Evolutionary conservation across 176 grass and related monocot species (phyloP).

Genomic region (Rhynchospora pubera): DNA sequence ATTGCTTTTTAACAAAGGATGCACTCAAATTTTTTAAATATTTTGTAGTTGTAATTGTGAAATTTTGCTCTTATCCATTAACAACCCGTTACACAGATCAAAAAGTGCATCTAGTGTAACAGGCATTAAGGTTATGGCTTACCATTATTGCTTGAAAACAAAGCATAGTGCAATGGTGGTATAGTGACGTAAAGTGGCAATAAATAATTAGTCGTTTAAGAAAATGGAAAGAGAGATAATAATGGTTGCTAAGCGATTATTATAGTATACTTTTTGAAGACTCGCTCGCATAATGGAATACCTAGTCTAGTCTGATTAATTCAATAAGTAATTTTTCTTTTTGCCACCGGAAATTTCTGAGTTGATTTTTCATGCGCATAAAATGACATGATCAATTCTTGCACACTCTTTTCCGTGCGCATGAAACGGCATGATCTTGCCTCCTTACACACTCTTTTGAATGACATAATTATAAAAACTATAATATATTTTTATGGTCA

Average conservation of each 20-base stretch:
- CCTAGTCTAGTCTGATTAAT: not conserved
- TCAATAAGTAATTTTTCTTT: not conserved
- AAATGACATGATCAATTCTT: not conserved
- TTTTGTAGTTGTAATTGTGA: not conserved
- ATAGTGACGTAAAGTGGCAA: constrained; percentile 23
- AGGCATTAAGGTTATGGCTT: constrained; percentile 1
- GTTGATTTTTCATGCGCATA: not conserved
- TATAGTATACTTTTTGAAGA: not conserved
- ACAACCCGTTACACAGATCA: not conserved
- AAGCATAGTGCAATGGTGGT: constrained; percentile 18
- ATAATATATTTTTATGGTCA: not conserved
- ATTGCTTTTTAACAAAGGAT: not conserved
- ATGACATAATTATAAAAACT: not conserved
- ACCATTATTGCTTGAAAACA: constrained; percentile 19
- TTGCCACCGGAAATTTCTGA: not conserved
- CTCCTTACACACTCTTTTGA: not conserved
- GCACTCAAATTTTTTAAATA: not conserved
- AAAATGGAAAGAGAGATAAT: not conserved
- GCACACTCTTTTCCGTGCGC: not conserved
- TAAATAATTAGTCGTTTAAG: not conserved
- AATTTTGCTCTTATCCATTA: not conserved
- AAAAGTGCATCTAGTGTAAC: not conserved
- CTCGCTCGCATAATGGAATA: not conserved
- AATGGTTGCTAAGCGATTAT: not conserved
- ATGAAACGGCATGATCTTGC: not conserved